Base-by-base conservation (phyloP, 768 basidiomycete species). In the Podaxis rugospora region DNA sequence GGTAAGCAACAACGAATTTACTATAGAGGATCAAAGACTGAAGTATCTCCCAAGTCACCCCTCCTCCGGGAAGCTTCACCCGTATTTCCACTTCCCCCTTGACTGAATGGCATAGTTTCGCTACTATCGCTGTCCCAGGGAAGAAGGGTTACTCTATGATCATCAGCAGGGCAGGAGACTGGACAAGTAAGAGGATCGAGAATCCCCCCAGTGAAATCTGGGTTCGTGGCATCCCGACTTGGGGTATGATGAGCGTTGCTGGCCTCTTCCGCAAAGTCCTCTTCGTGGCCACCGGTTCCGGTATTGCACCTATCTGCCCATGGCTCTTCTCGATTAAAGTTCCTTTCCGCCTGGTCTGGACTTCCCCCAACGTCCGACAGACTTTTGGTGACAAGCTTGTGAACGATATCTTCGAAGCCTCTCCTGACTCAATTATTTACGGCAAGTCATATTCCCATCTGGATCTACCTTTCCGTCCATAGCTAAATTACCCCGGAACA, bases 151-250 rank as follows among this genome's bases (percentile, higher is more conserved):
- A 78, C 68, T 83, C 81, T 16, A 69, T 82, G 32, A 78, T 85
- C 10, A 80, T 84, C 7, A 82, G 81, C 3, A 77, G 76, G 27
- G 83, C 83, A 3, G 83, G 83, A 35, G 83, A 86, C 65, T 84
- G 83, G 83, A 86, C 84, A 1, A 69, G 64, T 53, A 74, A 80
- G 58, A 67, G 72, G 55, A 85, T 85, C 64, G 66, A 58, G 14
- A 75, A 81, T 55, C 83, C 84, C 4, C 82, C 83, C 1, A 77
- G 63, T 23, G 71, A 82, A 65, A 69, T 86, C 27, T 86, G 83
- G 82, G 73, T 82, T 36, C 82, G 83, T 37, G 83, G 83, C 6
- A 74, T 79, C 42, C 81, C 83, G 4, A 75, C 77, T 42, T 78
- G 77, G 65, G 83, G 81, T 27, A 75, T 85, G 53, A 69, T 85